Base-by-base conservation (phyloP, 768 basidiomycete genomes). In the Leccinum variicolor region DNA sequence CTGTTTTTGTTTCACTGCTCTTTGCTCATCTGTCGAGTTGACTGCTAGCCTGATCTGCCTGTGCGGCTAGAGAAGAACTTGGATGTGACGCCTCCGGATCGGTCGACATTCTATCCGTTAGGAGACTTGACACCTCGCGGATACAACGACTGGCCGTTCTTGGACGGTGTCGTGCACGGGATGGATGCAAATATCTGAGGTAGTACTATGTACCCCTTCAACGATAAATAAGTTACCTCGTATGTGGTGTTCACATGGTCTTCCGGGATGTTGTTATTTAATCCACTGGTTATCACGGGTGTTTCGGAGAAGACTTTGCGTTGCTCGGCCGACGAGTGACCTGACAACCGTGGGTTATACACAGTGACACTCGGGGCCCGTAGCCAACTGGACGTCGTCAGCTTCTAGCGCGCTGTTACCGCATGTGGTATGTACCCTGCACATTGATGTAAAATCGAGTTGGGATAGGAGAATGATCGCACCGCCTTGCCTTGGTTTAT, bases 241-340 rank as follows among this genome's bases (percentile, higher is more conserved):
- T 45, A 23, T 17, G 43, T 14, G 3, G 13, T 13, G 19, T 45
- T 23, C 21, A 21, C 21, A 23, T 23, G 21, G 19, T 45, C 13
- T 21, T 8, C 43, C 6, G 3, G 43, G 21, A 23, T 46, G 45
- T 21, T 45, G 19, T 45, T 21, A 11, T 31, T 31, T 13, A 31
- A 45, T 8, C 13, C 5, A 19, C 43, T n/a, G 6, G 45, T 23
- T 11, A 41, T 10, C 28, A 7, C 48, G 48, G 23, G 17, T 19
- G 17, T 17, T 49, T 29, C 48, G 61, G 61, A 19, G 31, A n/a
- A 41, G 17, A 47, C 23, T 17, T 49, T 53, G 29, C 46, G 33
- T 29, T 11, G 10, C 17, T 64, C 65, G 64, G 64, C 65, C 58
- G 57, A 56, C 23, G 4, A 43, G 41, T 43, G 19, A 19, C 41